Evolutionary conservation across 805 yeast species (phyloP).

Genomic region (Ogataea pilisensis): DNA sequence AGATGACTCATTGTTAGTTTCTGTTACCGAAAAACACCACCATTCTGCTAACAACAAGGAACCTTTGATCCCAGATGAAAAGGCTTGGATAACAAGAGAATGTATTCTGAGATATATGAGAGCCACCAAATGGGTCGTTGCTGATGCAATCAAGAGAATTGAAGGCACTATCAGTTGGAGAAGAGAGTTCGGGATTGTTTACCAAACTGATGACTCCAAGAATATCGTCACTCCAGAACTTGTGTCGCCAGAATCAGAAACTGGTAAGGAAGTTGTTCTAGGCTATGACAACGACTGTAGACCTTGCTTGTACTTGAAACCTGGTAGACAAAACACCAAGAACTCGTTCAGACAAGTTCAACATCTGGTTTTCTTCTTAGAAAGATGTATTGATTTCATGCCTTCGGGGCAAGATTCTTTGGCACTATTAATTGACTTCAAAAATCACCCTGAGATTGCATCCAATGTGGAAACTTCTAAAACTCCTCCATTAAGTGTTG

Average conservation of each 20-base stretch:
- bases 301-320: conserved; percentile 88
- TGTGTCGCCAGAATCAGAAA: conserved; percentile 67
- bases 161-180: conserved; percentile 86
- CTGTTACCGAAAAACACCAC: conserved; percentile 41
- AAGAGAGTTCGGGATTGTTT: conserved; percentile 77
- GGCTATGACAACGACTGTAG: conserved; percentile 89
- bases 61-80: conserved; percentile 50
- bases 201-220: conserved; percentile 41
- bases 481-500: conserved; percentile 84
- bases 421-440: conserved; percentile 88
- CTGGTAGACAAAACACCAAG: conserved; percentile 95
- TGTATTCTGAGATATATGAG: conserved; percentile 86
- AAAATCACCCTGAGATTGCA: conserved; percentile 59
- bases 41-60: conserved; percentile 31
- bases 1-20: conserved; percentile 44
- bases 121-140: conserved; percentile 86
- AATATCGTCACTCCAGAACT: conserved; percentile 50
- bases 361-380: conserved; percentile 89
- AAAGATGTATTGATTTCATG: conserved; percentile 90
- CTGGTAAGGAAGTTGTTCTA: conserved; percentile 88
- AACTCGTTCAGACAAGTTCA: conserved; percentile 91
- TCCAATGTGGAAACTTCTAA: conserved; percentile 55
- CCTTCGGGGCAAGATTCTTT: conserved; percentile 94
- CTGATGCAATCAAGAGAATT: conserved; percentile 69
- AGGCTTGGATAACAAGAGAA: conserved; percentile 90